Percentiles rank a stretch among this genome's conserved stretches.
Evolutionary conservation across 2,329 filamentous ascomycete genomes (phyloP).

Genomic region (Dothidotthia symphoricarpi): DNA sequence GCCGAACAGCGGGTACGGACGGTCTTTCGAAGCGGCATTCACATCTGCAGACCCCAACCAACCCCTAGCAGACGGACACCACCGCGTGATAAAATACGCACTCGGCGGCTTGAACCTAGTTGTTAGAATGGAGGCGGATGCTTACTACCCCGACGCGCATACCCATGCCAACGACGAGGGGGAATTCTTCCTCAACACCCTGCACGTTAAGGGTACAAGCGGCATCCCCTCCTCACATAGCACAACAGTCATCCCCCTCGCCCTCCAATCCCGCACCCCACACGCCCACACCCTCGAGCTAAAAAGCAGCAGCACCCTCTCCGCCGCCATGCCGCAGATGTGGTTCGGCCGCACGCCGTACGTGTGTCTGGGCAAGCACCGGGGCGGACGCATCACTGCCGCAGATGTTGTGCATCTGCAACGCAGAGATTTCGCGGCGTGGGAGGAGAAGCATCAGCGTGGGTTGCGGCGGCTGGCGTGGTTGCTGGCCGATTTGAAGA

Average conservation of each 20-base stretch:
- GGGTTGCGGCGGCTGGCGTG: constrained; percentile 1
- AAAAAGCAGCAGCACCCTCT: neutral
- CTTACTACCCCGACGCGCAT: too few relatives aligned
- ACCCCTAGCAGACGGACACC: constrained; percentile 1
- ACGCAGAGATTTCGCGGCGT: neutral
- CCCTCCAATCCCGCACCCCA: too few relatives aligned
- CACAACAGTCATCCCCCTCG: neutral
- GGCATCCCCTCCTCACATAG: too few relatives aligned
- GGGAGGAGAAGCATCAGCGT: neutral
- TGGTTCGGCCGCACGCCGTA: constrained; percentile 25
- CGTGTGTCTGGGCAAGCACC: neutral
- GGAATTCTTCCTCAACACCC: constrained; percentile 2
- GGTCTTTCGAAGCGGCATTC: too few relatives aligned
- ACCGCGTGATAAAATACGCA: constrained; percentile 2
- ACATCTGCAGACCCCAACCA: neutral
- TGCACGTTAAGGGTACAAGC: too few relatives aligned
- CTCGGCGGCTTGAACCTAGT: constrained; percentile 1
- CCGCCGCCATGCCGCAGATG: constrained; percentile 15
- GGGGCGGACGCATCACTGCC: neutral
- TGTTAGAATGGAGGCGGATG: constrained; percentile 4
- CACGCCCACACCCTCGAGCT: neutral
- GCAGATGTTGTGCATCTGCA: neutral
- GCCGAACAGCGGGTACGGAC: too few relatives aligned
- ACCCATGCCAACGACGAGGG: too few relatives aligned
- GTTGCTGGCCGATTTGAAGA: constrained; percentile 1